These are phyloP conservation scores for Ilyonectria robusta DNA, from an alignment of 2,329 filamentous ascomycete genomes.

Conservation along the genomic window DNA sequence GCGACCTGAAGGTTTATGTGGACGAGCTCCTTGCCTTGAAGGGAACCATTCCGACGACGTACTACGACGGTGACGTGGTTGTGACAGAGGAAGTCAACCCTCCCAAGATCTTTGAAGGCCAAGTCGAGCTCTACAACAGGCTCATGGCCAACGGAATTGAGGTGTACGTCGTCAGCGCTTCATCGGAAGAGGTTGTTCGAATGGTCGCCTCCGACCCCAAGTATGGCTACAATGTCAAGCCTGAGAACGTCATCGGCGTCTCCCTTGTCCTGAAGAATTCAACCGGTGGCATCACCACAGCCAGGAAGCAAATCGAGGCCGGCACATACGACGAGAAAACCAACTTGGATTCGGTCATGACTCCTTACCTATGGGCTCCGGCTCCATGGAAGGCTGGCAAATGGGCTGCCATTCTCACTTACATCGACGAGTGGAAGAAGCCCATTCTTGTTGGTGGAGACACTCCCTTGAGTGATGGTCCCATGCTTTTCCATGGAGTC, in stretches of 20 bases:
- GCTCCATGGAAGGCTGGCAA: constrained; percentile 62
- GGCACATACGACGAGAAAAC: constrained; percentile 53
- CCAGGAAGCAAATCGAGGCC: constrained; percentile 57
- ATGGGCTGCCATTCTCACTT: constrained; percentile 59
- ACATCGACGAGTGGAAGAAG: constrained; percentile 60
- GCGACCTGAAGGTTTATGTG: constrained; percentile 61
- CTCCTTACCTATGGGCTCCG: constrained; percentile 59
- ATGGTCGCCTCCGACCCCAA: constrained; percentile 61
- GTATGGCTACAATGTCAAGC: constrained; percentile 61
- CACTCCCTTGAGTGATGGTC: constrained; percentile 59
- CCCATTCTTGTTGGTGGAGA: constrained; percentile 60
- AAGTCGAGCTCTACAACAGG: constrained; percentile 60
- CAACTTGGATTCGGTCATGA: constrained; percentile 58
- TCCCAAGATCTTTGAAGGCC: constrained; percentile 56
- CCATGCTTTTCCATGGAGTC: constrained; percentile 62
- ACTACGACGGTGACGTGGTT: constrained; percentile 53
- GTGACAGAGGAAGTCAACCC: constrained; percentile 49
- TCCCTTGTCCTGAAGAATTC: constrained; percentile 54
- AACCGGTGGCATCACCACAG: constrained; percentile 50
- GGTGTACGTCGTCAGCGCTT: constrained; percentile 59
- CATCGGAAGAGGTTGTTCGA: constrained; percentile 61
- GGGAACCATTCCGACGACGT: constrained; percentile 53
- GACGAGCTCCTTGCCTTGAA: constrained; percentile 63
- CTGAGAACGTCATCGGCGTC: constrained; percentile 61
- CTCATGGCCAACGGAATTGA: constrained; percentile 60